Evolutionary conservation across 202 grass and related monocot genomes (phyloP), one percentile per base, ranked within the genome.

Genomic region (Bolboschoenoplectus hybrid): DNA sequence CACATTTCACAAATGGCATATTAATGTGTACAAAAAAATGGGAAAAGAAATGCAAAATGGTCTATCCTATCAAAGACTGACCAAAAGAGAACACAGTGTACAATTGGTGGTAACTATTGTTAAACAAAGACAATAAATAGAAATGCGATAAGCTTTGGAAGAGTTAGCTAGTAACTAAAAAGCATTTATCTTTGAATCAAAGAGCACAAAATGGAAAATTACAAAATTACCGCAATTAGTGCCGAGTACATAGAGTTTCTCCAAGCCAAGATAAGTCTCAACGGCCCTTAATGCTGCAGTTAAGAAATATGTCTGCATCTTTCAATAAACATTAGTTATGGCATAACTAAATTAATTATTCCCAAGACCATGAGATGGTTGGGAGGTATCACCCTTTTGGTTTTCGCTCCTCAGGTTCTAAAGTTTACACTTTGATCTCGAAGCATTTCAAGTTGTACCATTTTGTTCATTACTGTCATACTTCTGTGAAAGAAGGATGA

Each of bases 181-280:
- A 17, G 2, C 9, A 73, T 73, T 49, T 16, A 77, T 56, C 12
- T 16, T 38, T 57, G 32, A 78, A 35, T 58, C 34, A 41, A 78
- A 57, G 49, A 1, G 51, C 38, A 78, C 45, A 56, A 78, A 57
- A 39, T 40, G 10, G 51, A 78, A 56, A 78, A 53, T 66, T 34
- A 38, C 43, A 66, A 51, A 89, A 69, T 93, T 93, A 97, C 95
- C 95, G 50, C 95, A 97, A 84, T 97, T 97, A 67, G 95, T 97
- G 75, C 95, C 95, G n/a, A 97, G 95, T 46, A 97, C 95, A 88
- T 97, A 97, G 76, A 97, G 95, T 86, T 97, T 95, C 60, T 97
- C 95, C 93, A 95, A 90, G 87, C 90, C 89, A 82, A 97, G 95
- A 80, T 97, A 95, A 67, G 93, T 95, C 86, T 97, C 93, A 81